These are phyloP conservation scores for Fraxinus dipetala DNA, from an alignment of 305 asterid genomes.

Conservation along the genomic window DNA sequence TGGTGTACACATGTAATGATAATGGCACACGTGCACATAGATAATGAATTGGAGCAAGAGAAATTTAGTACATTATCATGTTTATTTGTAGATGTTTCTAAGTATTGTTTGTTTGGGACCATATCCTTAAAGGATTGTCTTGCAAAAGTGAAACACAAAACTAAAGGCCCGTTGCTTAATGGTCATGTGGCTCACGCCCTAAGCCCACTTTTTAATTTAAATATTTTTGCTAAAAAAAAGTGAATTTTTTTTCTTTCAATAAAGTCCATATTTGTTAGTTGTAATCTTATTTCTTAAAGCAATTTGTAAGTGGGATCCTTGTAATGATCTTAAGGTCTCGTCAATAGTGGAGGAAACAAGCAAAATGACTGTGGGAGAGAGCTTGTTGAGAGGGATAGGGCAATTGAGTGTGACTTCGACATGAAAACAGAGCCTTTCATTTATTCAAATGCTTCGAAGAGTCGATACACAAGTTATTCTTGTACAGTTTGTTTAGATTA, in stretches of 20 bases:
- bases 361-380: conserved; percentile 30
- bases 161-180: conserved; percentile 5
- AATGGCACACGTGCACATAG: conserved; percentile 36
- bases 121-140: conserved; percentile 23
- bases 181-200: neutral
- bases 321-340: conserved; percentile 14
- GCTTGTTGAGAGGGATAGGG: neutral
- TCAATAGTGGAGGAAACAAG: conserved; percentile 21
- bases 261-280: neutral
- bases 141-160: conserved; percentile 29
- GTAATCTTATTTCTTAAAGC: neutral
- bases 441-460: neutral
- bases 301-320: conserved; percentile 33
- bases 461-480: neutral
- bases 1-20: conserved; percentile 12
- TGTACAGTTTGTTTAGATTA: neutral
- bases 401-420: conserved; percentile 30
- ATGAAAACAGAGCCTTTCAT: conserved; percentile 18
- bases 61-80: conserved; percentile 14
- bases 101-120: conserved; percentile 24
- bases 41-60: conserved; percentile 19
- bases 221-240: neutral
- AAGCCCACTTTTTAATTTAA: neutral
- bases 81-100: conserved; percentile 27
- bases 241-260: neutral